Base-by-base conservation (phyloP, 805 yeast species). In the Debaryomyces castellii region DNA sequence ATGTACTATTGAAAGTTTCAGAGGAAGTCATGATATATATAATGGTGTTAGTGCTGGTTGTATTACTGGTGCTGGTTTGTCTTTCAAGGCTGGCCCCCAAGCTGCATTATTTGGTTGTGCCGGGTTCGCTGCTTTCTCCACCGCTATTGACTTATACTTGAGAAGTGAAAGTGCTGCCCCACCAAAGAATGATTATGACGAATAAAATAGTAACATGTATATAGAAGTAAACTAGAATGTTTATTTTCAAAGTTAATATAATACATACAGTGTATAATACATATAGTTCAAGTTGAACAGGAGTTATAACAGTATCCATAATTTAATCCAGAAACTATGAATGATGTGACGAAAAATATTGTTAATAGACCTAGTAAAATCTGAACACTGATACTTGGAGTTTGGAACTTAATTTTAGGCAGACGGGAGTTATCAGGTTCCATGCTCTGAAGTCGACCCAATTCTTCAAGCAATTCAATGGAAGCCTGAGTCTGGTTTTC, bases 41-140 rank as follows among this genome's bases (percentile, higher is more conserved):
- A 94, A 94, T 62, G 97, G 97, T 38, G 81, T 89, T 2, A 77
- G 81, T 37, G 98, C 98, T 3, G 99, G 99, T 2, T 94, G 97
- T 68, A 73, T 92, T 30, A 94, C 99, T 1, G 99, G 99, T 37
- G 99, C 96, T 27, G 97, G 96, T 0, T 76, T 94, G 43, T 96
- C 97, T 1, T 78, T 87, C 54, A 89, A 87, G 61, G 82, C 94
- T 40, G 99, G 99, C 1, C 99, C 99, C 1, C 90, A 85, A 57
- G 95, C 96, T 23, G 94, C 96, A 0, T 57, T 83, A 21, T 63
- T 91, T 47, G 99, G 99, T 1, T 94, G 98, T 74, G 97, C 95
- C 22, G 99, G 97, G 7, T 94, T 94, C 71, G 97, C 98, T 2
- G 96, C 94, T 6, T 94, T 94, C 64, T 85, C 96, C 45, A 83